These are phyloP conservation scores for Colletotrichum cordylinicola DNA, from an alignment of 2,329 filamentous ascomycete genomes.

Conservation along the genomic window DNA sequence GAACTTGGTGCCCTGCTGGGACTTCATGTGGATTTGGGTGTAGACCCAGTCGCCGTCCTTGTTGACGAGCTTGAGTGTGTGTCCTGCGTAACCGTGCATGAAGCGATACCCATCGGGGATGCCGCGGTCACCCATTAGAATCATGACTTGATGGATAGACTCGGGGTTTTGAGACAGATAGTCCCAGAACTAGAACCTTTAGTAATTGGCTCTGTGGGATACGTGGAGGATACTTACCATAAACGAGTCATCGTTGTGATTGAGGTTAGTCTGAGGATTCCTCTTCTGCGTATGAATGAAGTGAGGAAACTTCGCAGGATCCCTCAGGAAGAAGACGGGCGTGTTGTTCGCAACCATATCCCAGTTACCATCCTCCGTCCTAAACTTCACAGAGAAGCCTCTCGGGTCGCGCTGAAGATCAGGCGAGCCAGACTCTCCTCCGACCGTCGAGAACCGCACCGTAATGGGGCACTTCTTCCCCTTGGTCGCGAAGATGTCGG, in stretches of 20 bases:
- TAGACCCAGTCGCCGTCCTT: constrained; percentile 53
- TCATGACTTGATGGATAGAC: constrained; percentile 56
- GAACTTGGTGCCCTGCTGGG: constrained; percentile 50
- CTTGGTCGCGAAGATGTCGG: constrained; percentile 52
- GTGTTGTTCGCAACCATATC: constrained; percentile 50
- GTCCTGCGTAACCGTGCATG: constrained; percentile 51
- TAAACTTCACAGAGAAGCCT: constrained; percentile 55
- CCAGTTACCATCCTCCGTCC: constrained; percentile 31
- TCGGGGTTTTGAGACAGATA: constrained; percentile 47
- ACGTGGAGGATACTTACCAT: constrained; percentile 23
- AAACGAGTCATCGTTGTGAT: constrained; percentile 41
- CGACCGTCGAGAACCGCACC: constrained; percentile 70
- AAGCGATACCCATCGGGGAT: constrained; percentile 51
- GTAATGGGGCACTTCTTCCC: constrained; percentile 52
- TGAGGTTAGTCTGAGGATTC: constrained; percentile 36
- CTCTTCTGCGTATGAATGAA: constrained; percentile 51
- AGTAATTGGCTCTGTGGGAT: background rate
- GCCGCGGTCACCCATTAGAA: constrained; percentile 54
- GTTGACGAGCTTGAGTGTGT: constrained; percentile 54
- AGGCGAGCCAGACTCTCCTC: constrained; percentile 66
- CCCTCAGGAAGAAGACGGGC: constrained; percentile 52
- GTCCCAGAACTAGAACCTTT: constrained; percentile 31
- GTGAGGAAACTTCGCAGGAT: constrained; percentile 53
- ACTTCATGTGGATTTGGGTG: constrained; percentile 54
- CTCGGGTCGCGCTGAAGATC: constrained; percentile 73